Evolutionary conservation across 441 rosid genomes (phyloP), one percentile per base, ranked within the genome.

Genomic region (Hura crepitans): DNA sequence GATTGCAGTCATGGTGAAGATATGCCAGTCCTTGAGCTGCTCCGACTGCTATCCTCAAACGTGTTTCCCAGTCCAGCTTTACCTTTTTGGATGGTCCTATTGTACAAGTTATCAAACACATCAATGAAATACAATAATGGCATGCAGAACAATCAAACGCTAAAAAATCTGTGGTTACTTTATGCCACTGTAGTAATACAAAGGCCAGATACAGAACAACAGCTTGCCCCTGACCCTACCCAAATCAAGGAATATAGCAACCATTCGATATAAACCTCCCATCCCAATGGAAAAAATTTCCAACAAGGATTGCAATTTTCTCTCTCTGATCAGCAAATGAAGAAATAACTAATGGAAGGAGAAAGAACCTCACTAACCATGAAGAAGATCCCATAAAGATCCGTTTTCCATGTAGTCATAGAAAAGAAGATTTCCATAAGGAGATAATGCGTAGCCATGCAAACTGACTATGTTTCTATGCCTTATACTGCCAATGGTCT

Each of bases 321-420:
- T 49, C 9, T 51, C 1, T 51, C 7, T 20, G 12, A 7, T 1
- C 13, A 12, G 20, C 31, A 23, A 54, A 4, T 54, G 58, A 45
- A 27, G 39, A 12, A 56, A 11, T 18, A 30, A 3, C 11, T 5
- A 8, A 45, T 0, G n/a, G 17, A 35, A n/a, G 55, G 1, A 15
- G 23, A 62, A 49, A 17, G 4, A 62, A 54, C 60, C 35, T n/a
- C n/a, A 80, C 91, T 66, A 22, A 91, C 98, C 99, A 67, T 94
- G 99, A 54, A 94, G 92, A 63, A 92, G 94, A 84, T 94, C 97
- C 97, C 97, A 94, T 1, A 94, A 82, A 42, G 99, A 92, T 55
- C 99, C 99, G 70, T 90, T 94, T 76, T 84, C 89, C 99, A 94
- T 90, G 82, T 85, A 92, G 75, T 94, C 99, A 63, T 94, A 94